A percentile compares a stretch with the other conserved stretches of the same genome.
Evolutionary conservation across 768 basidiomycete genomes (phyloP).

Genomic region (Candolleomyces efflorescens): DNA sequence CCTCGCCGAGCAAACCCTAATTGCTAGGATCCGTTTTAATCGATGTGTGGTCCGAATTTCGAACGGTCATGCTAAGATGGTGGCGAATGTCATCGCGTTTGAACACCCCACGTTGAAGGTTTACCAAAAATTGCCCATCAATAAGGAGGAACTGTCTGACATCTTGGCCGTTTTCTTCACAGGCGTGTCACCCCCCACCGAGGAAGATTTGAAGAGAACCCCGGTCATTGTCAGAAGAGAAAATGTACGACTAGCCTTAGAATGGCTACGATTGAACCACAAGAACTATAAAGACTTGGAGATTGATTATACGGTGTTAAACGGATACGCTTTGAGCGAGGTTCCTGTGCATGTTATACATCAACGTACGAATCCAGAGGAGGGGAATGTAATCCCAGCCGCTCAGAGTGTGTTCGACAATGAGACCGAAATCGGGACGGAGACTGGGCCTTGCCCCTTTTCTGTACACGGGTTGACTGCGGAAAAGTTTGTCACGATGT

Average conservation of each 20-base stretch:
- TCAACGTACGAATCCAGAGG: constrained; percentile 11
- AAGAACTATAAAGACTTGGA: constrained; percentile 25
- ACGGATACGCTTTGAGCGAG: constrained; percentile 16
- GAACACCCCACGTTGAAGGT: neutral
- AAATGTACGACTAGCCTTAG: constrained; percentile 22
- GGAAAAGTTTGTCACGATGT: neutral
- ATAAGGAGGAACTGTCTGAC: constrained; percentile 20
- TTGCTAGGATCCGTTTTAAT: neutral
- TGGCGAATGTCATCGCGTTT: constrained; percentile 1
- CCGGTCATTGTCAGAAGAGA: constrained; percentile 24
- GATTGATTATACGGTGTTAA: constrained; percentile 23
- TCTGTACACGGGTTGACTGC: neutral
- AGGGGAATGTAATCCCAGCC: constrained; percentile 12
- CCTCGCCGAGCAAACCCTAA: neutral
- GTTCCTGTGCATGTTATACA: constrained; percentile 22
- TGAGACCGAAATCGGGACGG: neutral
- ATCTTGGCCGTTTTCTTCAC: constrained; percentile 29
- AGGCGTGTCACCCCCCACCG: constrained; percentile 20
- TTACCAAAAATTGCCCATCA: neutral
- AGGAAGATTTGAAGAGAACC: constrained; percentile 20
- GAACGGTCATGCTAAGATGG: neutral
- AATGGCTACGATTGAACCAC: constrained; percentile 35
- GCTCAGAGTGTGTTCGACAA: constrained; percentile 18
- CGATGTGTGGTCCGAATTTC: constrained; percentile 1
- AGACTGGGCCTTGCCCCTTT: neutral